These are phyloP conservation scores for Phytopythium helicoides DNA, from an alignment of 352 stramenopile genomes.

Conservation along the genomic window DNA sequence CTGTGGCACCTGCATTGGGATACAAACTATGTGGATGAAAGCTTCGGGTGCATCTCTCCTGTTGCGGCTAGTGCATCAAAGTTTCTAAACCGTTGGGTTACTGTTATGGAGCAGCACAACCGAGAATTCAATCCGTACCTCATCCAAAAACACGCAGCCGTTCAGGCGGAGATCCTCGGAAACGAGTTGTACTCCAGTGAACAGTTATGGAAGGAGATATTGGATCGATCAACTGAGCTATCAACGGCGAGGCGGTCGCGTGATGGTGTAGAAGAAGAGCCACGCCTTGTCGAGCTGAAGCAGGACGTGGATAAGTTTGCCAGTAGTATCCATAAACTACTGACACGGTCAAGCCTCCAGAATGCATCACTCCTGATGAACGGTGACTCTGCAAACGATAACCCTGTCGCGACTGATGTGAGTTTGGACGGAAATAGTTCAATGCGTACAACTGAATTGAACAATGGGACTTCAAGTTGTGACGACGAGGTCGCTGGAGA, in stretches of 20 bases:
- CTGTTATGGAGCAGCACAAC: constrained; percentile 31
- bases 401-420: not conserved
- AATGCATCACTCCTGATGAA: constrained; percentile 2
- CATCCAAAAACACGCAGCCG: constrained; percentile 48
- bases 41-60: not conserved
- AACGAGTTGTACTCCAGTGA: constrained; percentile 55
- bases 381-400: not conserved
- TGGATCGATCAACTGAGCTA: constrained; percentile 30
- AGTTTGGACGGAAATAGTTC: not conserved
- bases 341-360: constrained; percentile 24
- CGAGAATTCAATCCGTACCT: constrained; percentile 74
- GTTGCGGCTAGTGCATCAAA: not conserved
- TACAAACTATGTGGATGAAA: constrained; percentile 15
- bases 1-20: constrained; percentile 65
- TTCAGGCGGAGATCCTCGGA: constrained; percentile 46
- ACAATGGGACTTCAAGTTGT: not conserved
- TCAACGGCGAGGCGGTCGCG: constrained; percentile 22
- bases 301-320: constrained; percentile 74
- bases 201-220: constrained; percentile 53
- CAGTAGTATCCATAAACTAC: constrained; percentile 74
- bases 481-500: not conserved
- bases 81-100: constrained; percentile 31
- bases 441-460: not conserved
- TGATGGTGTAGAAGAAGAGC: constrained; percentile 33
- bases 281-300: constrained; percentile 55